Conservation (phyloP, 1,284 basidiomycete genomes). For the Fomitopsis palustris region DNA sequence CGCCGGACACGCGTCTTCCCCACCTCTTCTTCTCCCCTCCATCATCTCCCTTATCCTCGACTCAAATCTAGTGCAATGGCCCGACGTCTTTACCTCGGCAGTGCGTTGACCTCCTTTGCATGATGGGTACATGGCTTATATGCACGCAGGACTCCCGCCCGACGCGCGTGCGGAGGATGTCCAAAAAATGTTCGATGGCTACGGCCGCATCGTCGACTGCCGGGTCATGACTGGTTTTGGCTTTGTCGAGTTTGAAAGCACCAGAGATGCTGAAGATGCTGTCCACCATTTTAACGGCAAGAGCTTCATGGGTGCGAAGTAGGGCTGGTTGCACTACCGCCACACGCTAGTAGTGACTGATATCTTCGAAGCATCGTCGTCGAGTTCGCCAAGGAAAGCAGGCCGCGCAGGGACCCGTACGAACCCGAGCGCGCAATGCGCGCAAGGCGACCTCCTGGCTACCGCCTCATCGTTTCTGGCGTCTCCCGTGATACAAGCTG, state of each 20-base stretch:
- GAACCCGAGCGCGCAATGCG: slow-evolving; percentile 58
- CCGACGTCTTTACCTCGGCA: slow-evolving; percentile 80
- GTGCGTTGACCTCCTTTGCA: slow-evolving; percentile 35
- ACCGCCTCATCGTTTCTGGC: slow-evolving; percentile 81
- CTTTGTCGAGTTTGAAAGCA: slow-evolving; percentile 89
- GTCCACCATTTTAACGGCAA: slow-evolving; percentile 84
- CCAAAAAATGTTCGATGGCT: slow-evolving; percentile 81
- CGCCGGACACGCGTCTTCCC: slow-evolving; percentile 6
- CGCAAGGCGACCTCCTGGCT: slow-evolving; percentile 73
- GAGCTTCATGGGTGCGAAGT: slow-evolving; percentile 85
- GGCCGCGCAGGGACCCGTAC: slow-evolving; percentile 75
- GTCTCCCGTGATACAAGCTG: slow-evolving; percentile 92
- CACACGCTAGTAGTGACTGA: slow-evolving; percentile 10
- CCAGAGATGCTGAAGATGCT: slow-evolving; percentile 92
- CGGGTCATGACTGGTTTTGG: slow-evolving; percentile 95
- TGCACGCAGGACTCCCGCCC: slow-evolving; percentile 61
- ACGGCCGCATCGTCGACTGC: slow-evolving; percentile 85
- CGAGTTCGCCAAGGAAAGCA: slow-evolving; percentile 87
- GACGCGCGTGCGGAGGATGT: slow-evolving; percentile 80
- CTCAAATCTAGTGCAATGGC: slow-evolving; percentile 51
- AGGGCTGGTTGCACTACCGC: slow-evolving; percentile 22
- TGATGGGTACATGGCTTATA: background rate
- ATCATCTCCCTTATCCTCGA: slow-evolving; percentile 32
- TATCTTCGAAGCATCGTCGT: slow-evolving; percentile 70
- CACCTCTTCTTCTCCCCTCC: slow-evolving; percentile 32